Evolutionary conservation across 495 filamentous ascomycete genomes (phyloP), one percentile per base, ranked within the genome.

Genomic region (Poronia punctata): DNA sequence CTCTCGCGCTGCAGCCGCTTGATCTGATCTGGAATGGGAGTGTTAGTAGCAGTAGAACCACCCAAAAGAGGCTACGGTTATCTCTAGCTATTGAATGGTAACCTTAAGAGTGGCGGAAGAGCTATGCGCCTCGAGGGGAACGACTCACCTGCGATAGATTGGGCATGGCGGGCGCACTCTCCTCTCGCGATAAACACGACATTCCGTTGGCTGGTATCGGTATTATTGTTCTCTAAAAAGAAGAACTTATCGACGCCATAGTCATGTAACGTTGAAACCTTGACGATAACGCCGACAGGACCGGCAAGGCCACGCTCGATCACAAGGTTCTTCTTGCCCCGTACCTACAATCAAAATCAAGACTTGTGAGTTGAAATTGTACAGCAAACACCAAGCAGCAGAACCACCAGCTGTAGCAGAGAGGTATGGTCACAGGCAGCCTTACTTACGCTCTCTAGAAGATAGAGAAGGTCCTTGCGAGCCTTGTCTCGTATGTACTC

Each of bases 221-320:
- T 82, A 66, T 95, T 94, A 50, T 83, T 83, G 62, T 97, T 95
- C 64, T 95, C 88, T 27, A 99, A 72, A 53, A 93, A 80, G 71
- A 95, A 97, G 40, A 96, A 80, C 50, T 88, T 92, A 62, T 97
- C 89, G 52, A 97, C 88, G 11, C 93, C 93, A 70, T 97, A 94
- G 50, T 99, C 90, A 52, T 78, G 68, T 22, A 75, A 46, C 5
- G 65, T 76, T 30, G 93, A 95, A 55, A 95, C 92, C 59, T 95
- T 96, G 66, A 93, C 84, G 56, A 97, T 82, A 40, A 93, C 74
- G 34, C 87, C 86, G 35, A 99, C 74, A 23, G 88, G 84, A 25
- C 89, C 89, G 48, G 89, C 88, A 50, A 99, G 74, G 52, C 81
- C 76, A 62, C 86, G 83, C 59, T 96, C 89, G 54, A 97, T 82